Conservation (phyloP, 345 rosid genomes). For the Psidium friedrichsthalianum region DNA sequence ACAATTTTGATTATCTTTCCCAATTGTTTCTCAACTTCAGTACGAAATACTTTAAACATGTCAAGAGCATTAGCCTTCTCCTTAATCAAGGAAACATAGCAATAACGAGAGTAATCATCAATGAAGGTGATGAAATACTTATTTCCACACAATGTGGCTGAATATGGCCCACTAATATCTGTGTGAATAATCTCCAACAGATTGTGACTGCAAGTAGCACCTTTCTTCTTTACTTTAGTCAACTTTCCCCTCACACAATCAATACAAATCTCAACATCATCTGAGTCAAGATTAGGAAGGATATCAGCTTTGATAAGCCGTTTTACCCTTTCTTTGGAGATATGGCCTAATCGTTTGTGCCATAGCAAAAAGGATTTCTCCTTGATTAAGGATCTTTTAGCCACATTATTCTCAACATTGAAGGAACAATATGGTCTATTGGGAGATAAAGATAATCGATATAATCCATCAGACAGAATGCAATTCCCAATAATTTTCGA, state of each 20-base stretch:
- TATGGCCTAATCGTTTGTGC: not conserved
- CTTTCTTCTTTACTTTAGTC: not conserved
- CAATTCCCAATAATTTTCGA: not conserved
- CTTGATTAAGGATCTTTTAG: not conserved
- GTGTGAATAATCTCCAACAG: not conserved
- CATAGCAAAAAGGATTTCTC: not conserved
- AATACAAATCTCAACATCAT: not conserved
- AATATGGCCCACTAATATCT: not conserved
- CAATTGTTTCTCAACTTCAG: not conserved
- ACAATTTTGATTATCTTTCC: not conserved
- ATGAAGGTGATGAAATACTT: not conserved
- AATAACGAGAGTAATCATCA: not conserved
- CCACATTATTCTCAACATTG: not conserved
- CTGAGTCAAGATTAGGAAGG: not conserved
- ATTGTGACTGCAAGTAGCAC: not conserved
- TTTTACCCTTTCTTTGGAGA: not conserved
- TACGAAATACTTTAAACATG: not conserved
- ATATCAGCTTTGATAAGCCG: not conserved
- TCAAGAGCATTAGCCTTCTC: not conserved
- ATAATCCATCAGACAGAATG: not conserved
- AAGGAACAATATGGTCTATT: not conserved
- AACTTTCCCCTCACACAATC: not conserved
- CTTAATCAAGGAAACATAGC: not conserved
- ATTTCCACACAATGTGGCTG: not conserved
- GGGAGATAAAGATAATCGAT: not conserved